Conservation (phyloP, 2,329 filamentous ascomycete species). For the Nemania diffusa region DNA sequence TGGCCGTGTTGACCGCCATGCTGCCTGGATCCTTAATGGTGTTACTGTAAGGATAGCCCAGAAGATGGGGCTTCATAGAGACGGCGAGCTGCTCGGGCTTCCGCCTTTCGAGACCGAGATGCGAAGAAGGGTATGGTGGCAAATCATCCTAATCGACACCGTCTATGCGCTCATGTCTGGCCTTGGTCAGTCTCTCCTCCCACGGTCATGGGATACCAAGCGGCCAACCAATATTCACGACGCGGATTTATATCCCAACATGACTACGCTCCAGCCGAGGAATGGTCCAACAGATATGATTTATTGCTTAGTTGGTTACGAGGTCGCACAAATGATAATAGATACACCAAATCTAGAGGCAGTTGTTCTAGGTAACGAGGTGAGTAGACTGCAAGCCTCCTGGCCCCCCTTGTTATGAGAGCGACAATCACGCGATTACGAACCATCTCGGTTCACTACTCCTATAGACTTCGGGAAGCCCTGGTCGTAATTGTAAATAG, state of each 20-base stretch:
- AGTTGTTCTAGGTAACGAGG: conserved; percentile 59
- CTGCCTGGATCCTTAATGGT: conserved; percentile 69
- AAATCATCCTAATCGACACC: conserved; percentile 67
- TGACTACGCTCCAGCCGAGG: conserved; percentile 60
- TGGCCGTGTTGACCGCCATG: conserved; percentile 67
- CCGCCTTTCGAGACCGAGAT: conserved; percentile 74
- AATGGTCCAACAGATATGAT: conserved; percentile 72
- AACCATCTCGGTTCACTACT: not conserved
- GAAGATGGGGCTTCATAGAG: conserved; percentile 73
- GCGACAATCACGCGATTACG: not conserved
- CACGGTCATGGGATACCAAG: conserved; percentile 66
- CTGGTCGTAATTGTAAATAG: not conserved
- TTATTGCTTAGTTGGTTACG: conserved; percentile 62
- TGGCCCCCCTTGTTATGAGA: not conserved
- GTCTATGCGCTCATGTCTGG: conserved; percentile 68
- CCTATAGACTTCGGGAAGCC: not conserved
- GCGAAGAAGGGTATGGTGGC: conserved; percentile 75
- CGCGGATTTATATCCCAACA: conserved; percentile 64
- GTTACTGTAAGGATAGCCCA: conserved; percentile 71
- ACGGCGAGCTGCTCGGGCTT: conserved; percentile 66
- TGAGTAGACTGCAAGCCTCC: conserved; percentile 11
- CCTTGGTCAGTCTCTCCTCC: conserved; percentile 62
- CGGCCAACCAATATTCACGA: conserved; percentile 68
- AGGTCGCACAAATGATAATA: conserved; percentile 62
- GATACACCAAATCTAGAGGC: conserved; percentile 61